Base-by-base conservation (phyloP, 495 filamentous ascomycete species). In the Neurospora cerealis region DNA sequence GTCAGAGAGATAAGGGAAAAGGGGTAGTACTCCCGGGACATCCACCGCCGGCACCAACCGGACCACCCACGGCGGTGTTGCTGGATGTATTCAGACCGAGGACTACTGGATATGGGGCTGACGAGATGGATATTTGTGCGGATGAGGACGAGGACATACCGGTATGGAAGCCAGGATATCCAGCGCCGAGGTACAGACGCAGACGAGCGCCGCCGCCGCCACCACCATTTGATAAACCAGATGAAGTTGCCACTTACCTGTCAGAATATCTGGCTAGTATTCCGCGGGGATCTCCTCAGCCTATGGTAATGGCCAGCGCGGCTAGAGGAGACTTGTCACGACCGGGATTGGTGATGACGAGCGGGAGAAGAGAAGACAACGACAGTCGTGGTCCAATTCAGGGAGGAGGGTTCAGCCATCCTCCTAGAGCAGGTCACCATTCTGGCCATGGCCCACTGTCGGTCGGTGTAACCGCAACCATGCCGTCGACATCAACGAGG, bases 171-270 rank as follows among this genome's bases (percentile, higher is more conserved):
- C 42, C 36, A 32, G 69, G 60, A 3, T 71, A 24, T 60, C 62
- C 44, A 42, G 74, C 70, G 28, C 78, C 78, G 44, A 54, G 72
- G 19, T 79, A 78, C 66, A 60, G 38, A 15, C 73, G 73, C 37
- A 41, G 75, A n/a, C 48, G 73, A 40, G 70, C 73, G 40, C 77
- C 78, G 48, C 74, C 69, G 19, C 62, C 69, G 4, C 73, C 73
- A 41, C 69, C 73, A 7, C 66, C 11, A 69, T 7, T 39, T 15
- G 66, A 41, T 8, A 41, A 40, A 40, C 38, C 36, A 73, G 46
- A 32, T 21, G n/a, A 24, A 21, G 19, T 73, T 73, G 70, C 71
- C 70, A 39, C 19, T 72, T 46, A 72, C 71, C 36, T 75, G 76
- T 60, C 74, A 75, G 69, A 41, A n/a, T n/a, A 66, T 34, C 15